Conservation (phyloP, 2,329 filamentous ascomycete genomes). For the Cytospora leucostoma region DNA sequence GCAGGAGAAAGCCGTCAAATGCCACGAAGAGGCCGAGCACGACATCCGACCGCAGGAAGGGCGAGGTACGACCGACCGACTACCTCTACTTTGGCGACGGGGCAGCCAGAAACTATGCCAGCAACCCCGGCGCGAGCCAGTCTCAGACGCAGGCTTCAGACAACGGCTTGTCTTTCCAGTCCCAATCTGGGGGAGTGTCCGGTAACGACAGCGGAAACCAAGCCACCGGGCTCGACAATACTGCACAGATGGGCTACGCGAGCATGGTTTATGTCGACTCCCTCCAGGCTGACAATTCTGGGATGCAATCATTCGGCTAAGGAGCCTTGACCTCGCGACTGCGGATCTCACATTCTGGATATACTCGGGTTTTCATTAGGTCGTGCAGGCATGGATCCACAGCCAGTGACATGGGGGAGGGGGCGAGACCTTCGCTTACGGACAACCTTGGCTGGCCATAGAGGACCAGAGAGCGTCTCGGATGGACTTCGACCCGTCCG, state of each 20-base stretch:
- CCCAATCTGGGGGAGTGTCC: slow-evolving; percentile 5
- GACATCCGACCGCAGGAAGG: background rate
- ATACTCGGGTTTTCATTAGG: background rate
- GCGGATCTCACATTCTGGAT: background rate
- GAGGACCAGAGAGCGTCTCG: too few species aligned
- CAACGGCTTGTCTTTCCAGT: background rate
- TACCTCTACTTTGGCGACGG: slow-evolving; percentile 37
- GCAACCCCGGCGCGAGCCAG: slow-evolving; percentile 26
- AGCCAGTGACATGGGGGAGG: background rate
- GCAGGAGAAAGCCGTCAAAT: slow-evolving; percentile 21
- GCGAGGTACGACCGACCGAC: slow-evolving; percentile 6
- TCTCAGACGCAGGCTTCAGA: background rate
- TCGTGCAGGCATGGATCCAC: background rate
- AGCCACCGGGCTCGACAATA: slow-evolving; percentile 23
- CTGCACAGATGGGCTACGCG: slow-evolving; percentile 23
- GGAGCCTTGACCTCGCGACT: background rate
- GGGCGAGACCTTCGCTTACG: background rate
- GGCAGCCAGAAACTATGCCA: slow-evolving; percentile 34
- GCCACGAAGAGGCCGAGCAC: background rate
- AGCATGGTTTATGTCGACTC: slow-evolving; percentile 28
- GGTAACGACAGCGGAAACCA: slow-evolving; percentile 29
- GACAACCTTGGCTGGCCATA: too few species aligned
- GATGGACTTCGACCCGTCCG: too few species aligned
- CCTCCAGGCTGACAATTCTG: slow-evolving; percentile 27
- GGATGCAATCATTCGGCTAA: slow-evolving; percentile 21